Conservation (phyloP, 208 protist species). For the Trypanosoma melophagium region DNA sequence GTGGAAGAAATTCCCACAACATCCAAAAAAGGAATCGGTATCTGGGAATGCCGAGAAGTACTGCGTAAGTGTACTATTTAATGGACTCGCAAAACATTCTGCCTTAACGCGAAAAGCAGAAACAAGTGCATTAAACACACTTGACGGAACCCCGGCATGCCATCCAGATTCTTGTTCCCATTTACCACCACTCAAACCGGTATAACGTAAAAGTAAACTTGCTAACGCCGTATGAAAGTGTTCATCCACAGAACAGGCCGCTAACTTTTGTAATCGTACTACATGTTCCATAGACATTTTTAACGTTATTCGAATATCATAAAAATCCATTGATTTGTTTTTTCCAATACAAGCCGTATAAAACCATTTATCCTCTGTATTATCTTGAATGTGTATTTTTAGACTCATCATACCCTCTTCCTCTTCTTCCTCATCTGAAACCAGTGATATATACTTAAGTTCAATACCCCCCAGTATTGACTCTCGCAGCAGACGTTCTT, state of each 20-base stretch:
- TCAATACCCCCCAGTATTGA: background rate
- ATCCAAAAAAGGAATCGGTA: slow-evolving; percentile 46
- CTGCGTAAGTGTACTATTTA: slow-evolving; percentile 36
- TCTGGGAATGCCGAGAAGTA: slow-evolving; percentile 47
- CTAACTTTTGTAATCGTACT: slow-evolving; percentile 1
- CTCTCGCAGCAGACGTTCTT: background rate
- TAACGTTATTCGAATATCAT: slow-evolving; percentile 7
- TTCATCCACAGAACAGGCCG: background rate
- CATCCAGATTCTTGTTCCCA: slow-evolving; percentile 39
- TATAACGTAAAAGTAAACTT: slow-evolving; percentile 37
- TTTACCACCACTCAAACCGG: slow-evolving; percentile 31
- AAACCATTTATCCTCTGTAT: slow-evolving; percentile 13
- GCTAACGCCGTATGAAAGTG: slow-evolving; percentile 31
- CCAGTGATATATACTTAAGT: background rate
- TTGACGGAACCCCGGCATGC: slow-evolving; percentile 33
- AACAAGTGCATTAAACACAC: slow-evolving; percentile 34
- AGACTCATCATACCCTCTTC: background rate
- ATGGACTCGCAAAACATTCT: slow-evolving; percentile 52
- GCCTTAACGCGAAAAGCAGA: slow-evolving; percentile 11
- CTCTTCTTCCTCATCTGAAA: background rate
- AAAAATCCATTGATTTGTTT: background rate
- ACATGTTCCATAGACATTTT: slow-evolving; percentile 14
- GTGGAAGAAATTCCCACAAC: slow-evolving; percentile 42
- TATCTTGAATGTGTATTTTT: slow-evolving; percentile 5
- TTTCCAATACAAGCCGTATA: background rate